phyloP scores from a whole-genome alignment of 768 basidiomycete species.

The Hygrocybe punicea region DNA sequence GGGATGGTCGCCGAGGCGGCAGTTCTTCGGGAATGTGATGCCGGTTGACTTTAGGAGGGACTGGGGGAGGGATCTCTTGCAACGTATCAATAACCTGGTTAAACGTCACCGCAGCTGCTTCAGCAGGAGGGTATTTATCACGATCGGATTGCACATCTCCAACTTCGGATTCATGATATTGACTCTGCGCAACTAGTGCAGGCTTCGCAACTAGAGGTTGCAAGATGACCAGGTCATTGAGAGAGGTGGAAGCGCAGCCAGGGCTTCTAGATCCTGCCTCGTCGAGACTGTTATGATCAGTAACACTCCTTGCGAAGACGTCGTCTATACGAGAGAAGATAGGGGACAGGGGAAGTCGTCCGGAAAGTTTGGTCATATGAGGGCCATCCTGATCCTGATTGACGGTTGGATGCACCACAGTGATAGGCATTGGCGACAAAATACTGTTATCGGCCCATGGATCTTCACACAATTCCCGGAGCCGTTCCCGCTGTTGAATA shows the following conservation, averaged over 20 bases:
- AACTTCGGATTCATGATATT: neutral
- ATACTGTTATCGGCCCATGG: neutral
- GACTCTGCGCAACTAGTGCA: neutral
- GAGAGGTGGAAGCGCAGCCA: neutral
- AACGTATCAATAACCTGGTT: neutral
- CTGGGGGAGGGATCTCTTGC: neutral
- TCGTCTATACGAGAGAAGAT: neutral
- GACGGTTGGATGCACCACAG: neutral
- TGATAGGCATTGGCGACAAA: slow-evolving; percentile 4
- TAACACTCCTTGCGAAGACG: neutral
- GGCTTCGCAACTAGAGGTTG: neutral
- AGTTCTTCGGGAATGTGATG: neutral
- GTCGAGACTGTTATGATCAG: neutral
- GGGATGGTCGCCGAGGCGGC: neutral
- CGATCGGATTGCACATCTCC: neutral
- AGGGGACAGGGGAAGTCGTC: neutral
- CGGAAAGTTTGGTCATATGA: neutral
- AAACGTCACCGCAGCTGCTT: neutral
- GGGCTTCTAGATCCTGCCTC: neutral
- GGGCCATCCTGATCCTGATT: no score
- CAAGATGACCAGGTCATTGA: neutral
- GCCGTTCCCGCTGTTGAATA: neutral
- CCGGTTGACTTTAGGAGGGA: neutral
- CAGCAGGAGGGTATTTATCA: neutral
- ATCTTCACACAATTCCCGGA: neutral